Conservation (phyloP, 768 basidiomycete genomes). For the Crepidotus variabilis region DNA sequence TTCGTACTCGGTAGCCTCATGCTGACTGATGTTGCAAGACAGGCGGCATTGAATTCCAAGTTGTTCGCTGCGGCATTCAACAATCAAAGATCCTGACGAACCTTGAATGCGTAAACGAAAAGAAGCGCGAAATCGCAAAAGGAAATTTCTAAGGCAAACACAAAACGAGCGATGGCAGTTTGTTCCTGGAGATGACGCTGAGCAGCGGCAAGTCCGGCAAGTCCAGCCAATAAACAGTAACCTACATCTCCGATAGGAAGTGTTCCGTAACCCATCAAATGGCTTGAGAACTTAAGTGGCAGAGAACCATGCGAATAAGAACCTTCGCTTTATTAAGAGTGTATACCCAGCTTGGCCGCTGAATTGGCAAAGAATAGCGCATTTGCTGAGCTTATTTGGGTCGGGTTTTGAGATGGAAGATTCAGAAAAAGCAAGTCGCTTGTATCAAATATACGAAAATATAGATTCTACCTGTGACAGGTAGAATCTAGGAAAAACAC, state of each 20-base stretch:
- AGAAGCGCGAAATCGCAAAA: neutral
- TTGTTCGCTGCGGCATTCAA: neutral
- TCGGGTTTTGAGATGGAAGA: too few relatives aligned
- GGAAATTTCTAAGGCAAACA: neutral
- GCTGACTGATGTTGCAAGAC: neutral
- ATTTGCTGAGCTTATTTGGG: too few relatives aligned
- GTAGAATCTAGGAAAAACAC: too few relatives aligned
- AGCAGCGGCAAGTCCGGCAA: neutral
- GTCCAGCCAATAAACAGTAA: neutral
- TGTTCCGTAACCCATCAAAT: neutral
- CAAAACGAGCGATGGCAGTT: neutral
- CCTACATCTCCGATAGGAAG: neutral
- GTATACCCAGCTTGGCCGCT: neutral
- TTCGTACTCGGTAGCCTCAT: slow-evolving; percentile 5
- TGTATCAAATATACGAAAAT: too few relatives aligned
- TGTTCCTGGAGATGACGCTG: neutral
- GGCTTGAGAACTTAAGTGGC: neutral
- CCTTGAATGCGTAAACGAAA: neutral
- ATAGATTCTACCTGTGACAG: too few relatives aligned
- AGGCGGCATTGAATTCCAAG: neutral
- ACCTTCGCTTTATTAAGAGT: neutral
- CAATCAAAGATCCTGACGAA: neutral
- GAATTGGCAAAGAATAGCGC: too few relatives aligned
- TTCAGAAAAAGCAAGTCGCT: too few relatives aligned
- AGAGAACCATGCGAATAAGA: neutral